A percentile compares a stretch with the other conserved stretches of the same genome.
These are phyloP conservation scores for Colletotrichum liriopes DNA, from an alignment of 2,329 filamentous ascomycete genomes.

Conservation along the genomic window DNA sequence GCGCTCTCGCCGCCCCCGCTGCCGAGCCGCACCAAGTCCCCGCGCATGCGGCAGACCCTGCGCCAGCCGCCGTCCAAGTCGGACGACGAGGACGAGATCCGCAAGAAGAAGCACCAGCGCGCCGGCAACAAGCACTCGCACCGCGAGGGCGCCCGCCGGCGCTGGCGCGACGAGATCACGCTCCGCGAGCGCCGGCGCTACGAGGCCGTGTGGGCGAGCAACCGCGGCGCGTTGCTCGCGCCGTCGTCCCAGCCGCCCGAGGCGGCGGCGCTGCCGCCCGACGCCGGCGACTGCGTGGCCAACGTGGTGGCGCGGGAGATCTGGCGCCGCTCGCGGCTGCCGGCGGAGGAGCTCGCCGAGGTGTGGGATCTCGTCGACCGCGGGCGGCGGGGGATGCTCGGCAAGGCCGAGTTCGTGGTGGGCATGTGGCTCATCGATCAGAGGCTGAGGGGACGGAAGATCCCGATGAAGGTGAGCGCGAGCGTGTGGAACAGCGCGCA, in stretches of 20 bases:
- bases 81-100: constrained; percentile 69
- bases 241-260: constrained; percentile 3
- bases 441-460: constrained; percentile 83
- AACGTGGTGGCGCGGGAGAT: constrained; percentile 82
- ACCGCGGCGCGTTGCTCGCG: constrained; percentile 70
- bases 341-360: constrained; percentile 78
- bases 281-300: constrained; percentile 68
- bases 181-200: constrained; percentile 83
- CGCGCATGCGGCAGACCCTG: constrained; percentile 76
- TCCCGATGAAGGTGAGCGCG: constrained; percentile 78
- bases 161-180: constrained; percentile 84
- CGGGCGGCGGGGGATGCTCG: constrained; percentile 68
- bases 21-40: constrained; percentile 61
- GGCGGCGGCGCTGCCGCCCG: constrained; percentile 32
- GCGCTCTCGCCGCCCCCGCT: constrained; percentile 58
- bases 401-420: constrained; percentile 83
- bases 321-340: constrained; percentile 80
- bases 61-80: constrained; percentile 67
- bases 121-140: constrained; percentile 78
- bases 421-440: constrained; percentile 89
- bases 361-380: constrained; percentile 84
- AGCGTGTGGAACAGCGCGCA: constrained; percentile 83
- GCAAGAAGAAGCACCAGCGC: constrained; percentile 62
- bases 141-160: constrained; percentile 81
- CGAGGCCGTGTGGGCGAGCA: constrained; percentile 88